Percentiles rank a stretch among this genome's conserved stretches.
These are phyloP conservation scores for Candida suzukii DNA, from an alignment of 805 yeast genomes.

Conservation along the genomic window DNA sequence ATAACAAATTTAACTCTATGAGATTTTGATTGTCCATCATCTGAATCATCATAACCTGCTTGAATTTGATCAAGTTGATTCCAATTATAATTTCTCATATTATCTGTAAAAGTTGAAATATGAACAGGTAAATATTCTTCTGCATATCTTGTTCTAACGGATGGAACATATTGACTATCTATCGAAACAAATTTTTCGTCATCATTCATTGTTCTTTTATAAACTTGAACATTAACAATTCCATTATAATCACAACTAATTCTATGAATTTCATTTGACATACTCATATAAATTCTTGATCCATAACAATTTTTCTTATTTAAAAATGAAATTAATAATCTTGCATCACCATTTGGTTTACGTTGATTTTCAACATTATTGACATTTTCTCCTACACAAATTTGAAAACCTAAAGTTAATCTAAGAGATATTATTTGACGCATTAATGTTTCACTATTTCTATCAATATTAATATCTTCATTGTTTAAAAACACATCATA, in stretches of 20 bases:
- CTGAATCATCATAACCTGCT: slow-evolving; percentile 86
- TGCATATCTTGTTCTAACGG: slow-evolving; percentile 75
- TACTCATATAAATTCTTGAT: slow-evolving; percentile 62
- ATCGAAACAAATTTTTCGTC: not conserved
- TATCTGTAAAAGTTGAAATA: slow-evolving; percentile 47
- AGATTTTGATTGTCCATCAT: slow-evolving; percentile 43
- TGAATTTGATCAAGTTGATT: slow-evolving; percentile 81
- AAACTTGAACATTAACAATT: slow-evolving; percentile 72
- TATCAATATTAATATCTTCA: slow-evolving; percentile 44
- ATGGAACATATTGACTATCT: slow-evolving; percentile 36
- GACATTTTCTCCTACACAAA: slow-evolving; percentile 69
- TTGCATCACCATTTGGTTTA: slow-evolving; percentile 48
- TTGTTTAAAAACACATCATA: slow-evolving; percentile 67
- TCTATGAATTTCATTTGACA: slow-evolving; percentile 82
- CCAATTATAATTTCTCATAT: slow-evolving; percentile 68
- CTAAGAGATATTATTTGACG: slow-evolving; percentile 84
- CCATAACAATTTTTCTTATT: slow-evolving; percentile 42
- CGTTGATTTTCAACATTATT: slow-evolving; percentile 57
- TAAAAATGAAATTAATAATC: slow-evolving; percentile 43
- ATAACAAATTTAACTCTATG: slow-evolving; percentile 79
- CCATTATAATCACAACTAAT: slow-evolving; percentile 68
- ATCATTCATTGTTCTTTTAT: slow-evolving; percentile 29
- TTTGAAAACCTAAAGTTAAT: slow-evolving; percentile 82
- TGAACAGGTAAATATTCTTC: slow-evolving; percentile 51
- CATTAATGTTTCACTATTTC: slow-evolving; percentile 55